Percentiles rank a stretch among this genome's conserved stretches.
Conservation (phyloP, 2,329 filamentous ascomycete species). For the Sclerotinia trifoliorum region DNA sequence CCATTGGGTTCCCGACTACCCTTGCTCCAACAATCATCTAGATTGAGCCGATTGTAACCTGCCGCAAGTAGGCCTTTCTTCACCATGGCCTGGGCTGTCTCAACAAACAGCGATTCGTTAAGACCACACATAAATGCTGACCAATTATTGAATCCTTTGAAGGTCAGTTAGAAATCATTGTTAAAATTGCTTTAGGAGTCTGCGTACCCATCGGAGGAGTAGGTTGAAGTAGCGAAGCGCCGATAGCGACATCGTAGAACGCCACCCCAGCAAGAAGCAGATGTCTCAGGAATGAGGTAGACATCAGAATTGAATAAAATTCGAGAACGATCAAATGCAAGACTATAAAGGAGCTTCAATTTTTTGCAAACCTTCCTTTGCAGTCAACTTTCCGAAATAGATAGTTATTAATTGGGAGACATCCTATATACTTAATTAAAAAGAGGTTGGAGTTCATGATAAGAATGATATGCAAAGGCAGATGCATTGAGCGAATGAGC, state of each 20-base stretch:
- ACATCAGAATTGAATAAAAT: not conserved
- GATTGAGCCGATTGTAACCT: slow-evolving; percentile 57
- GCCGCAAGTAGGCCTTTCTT: slow-evolving; percentile 49
- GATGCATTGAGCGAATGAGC: not conserved
- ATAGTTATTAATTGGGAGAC: not conserved
- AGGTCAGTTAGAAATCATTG: not conserved
- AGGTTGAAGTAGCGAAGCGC: slow-evolving; percentile 36
- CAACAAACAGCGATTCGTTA: slow-evolving; percentile 49
- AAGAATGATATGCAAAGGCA: not conserved
- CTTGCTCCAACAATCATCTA: slow-evolving; percentile 62
- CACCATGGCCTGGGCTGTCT: slow-evolving; percentile 50
- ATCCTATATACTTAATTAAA: not conserved
- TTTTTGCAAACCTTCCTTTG: not conserved
- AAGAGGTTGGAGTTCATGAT: not conserved
- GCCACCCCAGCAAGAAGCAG: not conserved
- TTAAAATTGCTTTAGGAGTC: not conserved
- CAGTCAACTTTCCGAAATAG: not conserved
- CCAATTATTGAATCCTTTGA: slow-evolving; percentile 50
- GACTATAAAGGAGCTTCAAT: not conserved
- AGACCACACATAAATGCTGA: slow-evolving; percentile 49
- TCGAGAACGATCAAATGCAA: not conserved
- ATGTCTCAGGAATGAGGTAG: not conserved
- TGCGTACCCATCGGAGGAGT: slow-evolving; percentile 47
- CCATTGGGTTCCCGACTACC: slow-evolving; percentile 46
- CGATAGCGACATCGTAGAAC: slow-evolving; percentile 20